Percentiles rank a stretch among this genome's conserved stretches.
phyloP scores from a whole-genome alignment of 768 basidiomycete species.

The Panaeolus papilionaceus region DNA sequence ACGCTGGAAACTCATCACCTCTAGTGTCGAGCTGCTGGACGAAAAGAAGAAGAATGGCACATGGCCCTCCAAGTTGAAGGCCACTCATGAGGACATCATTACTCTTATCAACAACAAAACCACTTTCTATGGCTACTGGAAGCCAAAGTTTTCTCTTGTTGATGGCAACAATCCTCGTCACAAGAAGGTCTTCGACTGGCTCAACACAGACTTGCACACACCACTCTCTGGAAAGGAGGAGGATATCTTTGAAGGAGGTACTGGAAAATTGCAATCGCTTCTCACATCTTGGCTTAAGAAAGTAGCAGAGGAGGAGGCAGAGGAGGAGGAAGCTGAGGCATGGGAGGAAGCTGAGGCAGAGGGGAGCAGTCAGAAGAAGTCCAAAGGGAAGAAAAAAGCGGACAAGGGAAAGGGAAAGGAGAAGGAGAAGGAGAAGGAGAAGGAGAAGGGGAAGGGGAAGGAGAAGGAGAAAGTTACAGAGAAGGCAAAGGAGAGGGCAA shows the following conservation, averaged over 20 bases:
- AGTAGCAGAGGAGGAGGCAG: too few species aligned
- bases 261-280: too few species aligned
- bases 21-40: too few species aligned
- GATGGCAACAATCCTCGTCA: too few species aligned
- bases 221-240: background rate
- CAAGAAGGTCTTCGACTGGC: too few species aligned
- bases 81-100: background rate
- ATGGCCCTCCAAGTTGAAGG: too few species aligned
- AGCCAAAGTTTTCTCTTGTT: too few species aligned
- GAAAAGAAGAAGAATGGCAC: too few species aligned
- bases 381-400: background rate
- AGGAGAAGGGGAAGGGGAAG: too few species aligned
- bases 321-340: too few species aligned
- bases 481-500: slow-evolving; percentile 1
- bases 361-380: background rate
- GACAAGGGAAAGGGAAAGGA: slow-evolving; percentile 1
- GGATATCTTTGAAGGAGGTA: background rate
- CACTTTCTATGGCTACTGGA: background rate
- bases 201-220: too few species aligned
- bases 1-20: background rate
- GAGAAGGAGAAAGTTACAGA: background rate
- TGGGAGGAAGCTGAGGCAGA: background rate
- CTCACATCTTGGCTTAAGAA: too few species aligned
- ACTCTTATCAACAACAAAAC: background rate
- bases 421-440: background rate